Evolutionary conservation across 345 rosid genomes (phyloP), one percentile per base, ranked within the genome.

Genomic region (Pistacia integerrima): DNA sequence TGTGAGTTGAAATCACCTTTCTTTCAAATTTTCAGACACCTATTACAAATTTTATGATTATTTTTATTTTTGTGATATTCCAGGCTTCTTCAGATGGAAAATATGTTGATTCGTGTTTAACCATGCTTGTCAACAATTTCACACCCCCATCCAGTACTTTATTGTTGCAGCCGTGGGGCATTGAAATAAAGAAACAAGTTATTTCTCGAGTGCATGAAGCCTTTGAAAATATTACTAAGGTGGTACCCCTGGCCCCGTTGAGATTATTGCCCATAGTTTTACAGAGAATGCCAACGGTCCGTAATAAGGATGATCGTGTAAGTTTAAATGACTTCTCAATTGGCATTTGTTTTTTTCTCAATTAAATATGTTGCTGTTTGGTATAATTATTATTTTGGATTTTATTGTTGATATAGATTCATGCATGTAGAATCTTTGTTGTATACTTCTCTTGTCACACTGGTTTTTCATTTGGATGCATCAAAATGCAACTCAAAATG

Each of bases 31-130:
- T 54, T 54, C 14, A 51, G 67, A 25, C 36, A 11, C 13, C 22
- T n/a, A 74, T 51, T 49, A 16, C 8, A 16, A 16, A 38, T 13
- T 7, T 56, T 68, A 1, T 75, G 1, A 22, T 63, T 56, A 35
- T 77, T 60, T 28, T 63, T 12, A 8, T 35, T 51, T 79, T 41
- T 70, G 20, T 55, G 68, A 51, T 41, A 55, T 66, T 72, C 66
- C 87, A 94, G 98, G 98, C 97, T 80, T 87, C 84, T 65, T 85
- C 92, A 36, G 82, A 86, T 79, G 97, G 93, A 71, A 89, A 90
- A 73, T 88, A 83, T 78, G 63, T 94, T 54, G 94, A 90, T 81
- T 51, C 82, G 30, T 90, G 94, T 79, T 70, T 94, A 76, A 82
- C 84, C 33, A 91, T 88, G 97, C 97, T 92, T 16, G 81, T 90